phyloP scores from a whole-genome alignment of 2,329 filamentous ascomycete species.

The Ophiocordyceps camponoti-saundersi region DNA sequence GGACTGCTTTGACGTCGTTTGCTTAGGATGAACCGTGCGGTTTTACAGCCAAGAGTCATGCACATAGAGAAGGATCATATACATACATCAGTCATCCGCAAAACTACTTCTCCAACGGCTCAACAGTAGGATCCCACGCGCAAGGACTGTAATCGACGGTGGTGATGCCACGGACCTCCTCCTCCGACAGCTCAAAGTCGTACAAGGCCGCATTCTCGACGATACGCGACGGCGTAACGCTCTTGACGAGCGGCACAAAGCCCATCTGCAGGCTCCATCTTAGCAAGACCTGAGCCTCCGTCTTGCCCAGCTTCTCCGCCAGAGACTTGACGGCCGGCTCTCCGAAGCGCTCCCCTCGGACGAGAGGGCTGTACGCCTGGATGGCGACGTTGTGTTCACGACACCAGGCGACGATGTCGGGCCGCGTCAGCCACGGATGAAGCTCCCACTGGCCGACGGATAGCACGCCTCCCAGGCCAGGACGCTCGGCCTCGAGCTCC shows the following conservation, averaged over 20 bases:
- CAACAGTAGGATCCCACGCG: conserved; percentile 37
- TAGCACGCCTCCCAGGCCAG: conserved; percentile 50
- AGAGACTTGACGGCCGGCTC: conserved; percentile 48
- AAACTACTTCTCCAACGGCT: conserved; percentile 22
- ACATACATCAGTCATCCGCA: no score
- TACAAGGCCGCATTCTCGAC: conserved; percentile 41
- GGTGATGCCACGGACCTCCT: conserved; percentile 31
- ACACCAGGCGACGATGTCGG: conserved; percentile 68
- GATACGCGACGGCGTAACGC: conserved; percentile 49
- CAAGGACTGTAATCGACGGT: conserved; percentile 35
- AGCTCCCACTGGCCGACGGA: conserved; percentile 80
- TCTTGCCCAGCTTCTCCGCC: conserved; percentile 55
- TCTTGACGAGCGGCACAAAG: conserved; percentile 58
- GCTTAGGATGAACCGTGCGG: no score
- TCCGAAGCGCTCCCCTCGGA: conserved; percentile 51
- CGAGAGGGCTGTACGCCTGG: conserved; percentile 46
- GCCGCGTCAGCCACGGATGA: conserved; percentile 73
- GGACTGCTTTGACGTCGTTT: no score
- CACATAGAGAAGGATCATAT: no score
- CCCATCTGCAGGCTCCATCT: conserved; percentile 73
- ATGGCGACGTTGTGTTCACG: conserved; percentile 41
- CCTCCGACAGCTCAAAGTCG: conserved; percentile 36
- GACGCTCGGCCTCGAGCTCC: conserved; percentile 43
- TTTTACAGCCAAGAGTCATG: no score
- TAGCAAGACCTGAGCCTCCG: conserved; percentile 60